Evolutionary conservation across 2,329 filamentous ascomycete species (phyloP).

Genomic region (Fusarium ramigenum): DNA sequence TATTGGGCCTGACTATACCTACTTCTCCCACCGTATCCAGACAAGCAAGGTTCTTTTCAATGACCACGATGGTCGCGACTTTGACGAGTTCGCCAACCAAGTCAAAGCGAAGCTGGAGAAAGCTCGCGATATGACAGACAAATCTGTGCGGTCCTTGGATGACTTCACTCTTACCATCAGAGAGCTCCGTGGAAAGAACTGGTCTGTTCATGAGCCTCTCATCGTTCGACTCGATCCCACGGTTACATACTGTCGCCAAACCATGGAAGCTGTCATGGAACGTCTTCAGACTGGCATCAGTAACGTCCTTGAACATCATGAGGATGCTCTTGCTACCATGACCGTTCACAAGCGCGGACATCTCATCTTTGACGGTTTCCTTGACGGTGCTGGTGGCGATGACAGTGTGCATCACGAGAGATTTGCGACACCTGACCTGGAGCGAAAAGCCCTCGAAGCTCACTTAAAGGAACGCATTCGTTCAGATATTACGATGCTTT

Average conservation of each 20-base stretch:
- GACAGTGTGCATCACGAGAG: slow-evolving; percentile 44
- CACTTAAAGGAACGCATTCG: slow-evolving; percentile 57
- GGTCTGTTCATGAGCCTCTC: slow-evolving; percentile 58
- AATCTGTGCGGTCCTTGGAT: slow-evolving; percentile 52
- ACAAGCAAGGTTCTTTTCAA: slow-evolving; percentile 58
- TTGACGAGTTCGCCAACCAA: slow-evolving; percentile 54
- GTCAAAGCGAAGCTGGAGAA: slow-evolving; percentile 51
- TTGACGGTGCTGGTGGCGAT: slow-evolving; percentile 47
- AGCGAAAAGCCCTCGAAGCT: slow-evolving; percentile 51
- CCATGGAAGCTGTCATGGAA: slow-evolving; percentile 59
- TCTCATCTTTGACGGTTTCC: slow-evolving; percentile 51
- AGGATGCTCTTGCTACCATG: slow-evolving; percentile 56
- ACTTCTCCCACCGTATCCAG: slow-evolving; percentile 54
- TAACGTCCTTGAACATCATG: slow-evolving; percentile 58
- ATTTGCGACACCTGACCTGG: slow-evolving; percentile 48
- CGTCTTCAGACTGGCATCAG: slow-evolving; percentile 61
- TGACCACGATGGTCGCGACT: slow-evolving; percentile 54
- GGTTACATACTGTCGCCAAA: slow-evolving; percentile 55
- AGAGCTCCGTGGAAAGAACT: slow-evolving; percentile 57
- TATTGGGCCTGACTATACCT: slow-evolving; percentile 58
- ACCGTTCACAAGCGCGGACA: slow-evolving; percentile 63
- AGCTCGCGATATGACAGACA: slow-evolving; percentile 54
- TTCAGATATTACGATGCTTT: slow-evolving; percentile 59
- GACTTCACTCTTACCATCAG: slow-evolving; percentile 60
- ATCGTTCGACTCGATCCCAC: slow-evolving; percentile 55